Base-by-base conservation (phyloP, 2,329 filamentous ascomycete species). In the Trichophyton verrucosum region DNA sequence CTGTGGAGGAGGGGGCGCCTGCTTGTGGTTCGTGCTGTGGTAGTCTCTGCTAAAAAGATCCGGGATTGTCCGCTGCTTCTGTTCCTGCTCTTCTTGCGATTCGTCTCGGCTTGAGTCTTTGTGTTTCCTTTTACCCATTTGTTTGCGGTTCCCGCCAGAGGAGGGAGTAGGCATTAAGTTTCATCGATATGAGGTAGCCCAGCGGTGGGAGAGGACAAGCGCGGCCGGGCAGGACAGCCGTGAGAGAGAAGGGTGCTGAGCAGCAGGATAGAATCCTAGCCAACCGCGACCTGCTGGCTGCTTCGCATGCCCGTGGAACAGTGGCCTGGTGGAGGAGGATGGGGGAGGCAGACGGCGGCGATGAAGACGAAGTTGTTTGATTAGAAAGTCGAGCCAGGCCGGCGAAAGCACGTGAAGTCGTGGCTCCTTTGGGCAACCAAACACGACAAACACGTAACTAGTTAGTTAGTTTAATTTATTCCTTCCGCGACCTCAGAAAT, bases 121-220 rank as follows among this genome's bases (percentile, higher is more conserved):
- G 62, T 71, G 69, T 68, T 75, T 76, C 67, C 74, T 73, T 67
- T 76, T 76, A 65, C 71, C 71, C 66, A 66, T 69, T 64, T 71
- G 71, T 67, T 73, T 74, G 69, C 72, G 72, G 69, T 75, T 75
- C 70, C 73, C 73, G 71, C 72, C 75, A 69, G 69, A 68, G 66
- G 67, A 71, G 63, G 69, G 66, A 64, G 70, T 70, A 68, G 72
- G 74, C 74, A 76, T 76, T 72, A 73, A 76, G 70, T 72, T 72
- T 72, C 67, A 69, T 71, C 65, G 24, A 53, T 53, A 53, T 53
- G 47, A 33, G 47, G 51, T 17, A 33, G 51, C 33, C 27, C 51
- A 20, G 27, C 24, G 15, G 24, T 20, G 51, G n/a, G 27, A 55
- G 33, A 36, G 27, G 15, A 9, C 8, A 15, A 15, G 13, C n/a